Evolutionary conservation across 257 asterid species (phyloP).

Genomic region (Solanum peruvianum): DNA sequence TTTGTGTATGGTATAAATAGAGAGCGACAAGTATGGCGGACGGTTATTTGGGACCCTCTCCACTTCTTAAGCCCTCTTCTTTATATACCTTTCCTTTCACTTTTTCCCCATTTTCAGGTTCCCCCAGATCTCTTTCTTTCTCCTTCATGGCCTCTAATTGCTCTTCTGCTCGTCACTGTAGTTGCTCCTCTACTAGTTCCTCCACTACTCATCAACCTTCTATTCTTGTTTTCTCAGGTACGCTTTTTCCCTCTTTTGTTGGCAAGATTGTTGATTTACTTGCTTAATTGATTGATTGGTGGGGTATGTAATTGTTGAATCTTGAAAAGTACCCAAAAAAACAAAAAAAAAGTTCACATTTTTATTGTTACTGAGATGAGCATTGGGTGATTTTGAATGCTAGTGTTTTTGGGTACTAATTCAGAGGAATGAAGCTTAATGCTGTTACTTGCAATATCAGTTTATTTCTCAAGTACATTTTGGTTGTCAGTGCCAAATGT

Average conservation of each 20-base stretch:
- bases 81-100: conserved; percentile 6
- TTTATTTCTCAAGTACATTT: neutral
- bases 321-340: neutral
- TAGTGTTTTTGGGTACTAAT: neutral
- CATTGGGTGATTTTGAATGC: neutral
- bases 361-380: neutral
- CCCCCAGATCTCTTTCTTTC: conserved; percentile 4
- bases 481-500: neutral
- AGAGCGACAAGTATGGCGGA: conserved; percentile 46
- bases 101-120: conserved; percentile 3
- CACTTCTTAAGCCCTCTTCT: conserved; percentile 14
- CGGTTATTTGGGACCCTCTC: conserved; percentile 56
- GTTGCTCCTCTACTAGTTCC: neutral
- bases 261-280: neutral
- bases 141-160: conserved; percentile 30
- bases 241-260: neutral
- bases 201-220: conserved; percentile 36
- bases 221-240: conserved; percentile 87
- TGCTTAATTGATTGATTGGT: neutral
- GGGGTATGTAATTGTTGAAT: neutral
- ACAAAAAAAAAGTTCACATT: neutral
- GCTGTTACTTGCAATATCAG: neutral
- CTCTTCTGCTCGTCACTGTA: conserved; percentile 4
- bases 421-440: neutral
- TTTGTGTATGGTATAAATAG: neutral